These are phyloP conservation scores for Ophidiomyces ophidiicola DNA, from an alignment of 2,329 filamentous ascomycete species.

Conservation along the genomic window DNA sequence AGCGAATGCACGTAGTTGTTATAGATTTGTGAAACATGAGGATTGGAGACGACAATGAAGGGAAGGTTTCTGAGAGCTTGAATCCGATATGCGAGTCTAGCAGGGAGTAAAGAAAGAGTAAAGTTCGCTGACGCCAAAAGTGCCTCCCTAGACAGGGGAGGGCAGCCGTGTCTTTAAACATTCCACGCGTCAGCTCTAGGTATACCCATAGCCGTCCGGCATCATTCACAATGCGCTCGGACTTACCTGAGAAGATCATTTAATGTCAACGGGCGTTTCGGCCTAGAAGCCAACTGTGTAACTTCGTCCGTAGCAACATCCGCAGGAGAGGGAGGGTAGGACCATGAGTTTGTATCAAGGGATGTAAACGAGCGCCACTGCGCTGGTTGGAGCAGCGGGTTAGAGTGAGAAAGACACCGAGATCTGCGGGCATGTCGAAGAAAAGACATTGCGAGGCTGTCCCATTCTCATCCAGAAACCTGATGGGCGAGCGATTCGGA, in stretches of 20 bases:
- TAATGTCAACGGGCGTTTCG: conserved; percentile 69
- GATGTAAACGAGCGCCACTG: conserved; percentile 9
- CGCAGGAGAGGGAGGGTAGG: conserved; percentile 36
- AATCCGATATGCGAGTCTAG: conserved; percentile 85
- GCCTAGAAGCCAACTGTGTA: conserved; percentile 60
- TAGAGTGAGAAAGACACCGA: neutral
- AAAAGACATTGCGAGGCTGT: conserved; percentile 14
- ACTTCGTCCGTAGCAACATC: conserved; percentile 62
- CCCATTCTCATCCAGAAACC: conserved; percentile 10
- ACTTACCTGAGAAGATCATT: conserved; percentile 75
- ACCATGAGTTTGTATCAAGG: conserved; percentile 22
- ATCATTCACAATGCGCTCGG: neutral
- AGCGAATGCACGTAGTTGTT: conserved; percentile 91
- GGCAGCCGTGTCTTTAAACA: conserved; percentile 54
- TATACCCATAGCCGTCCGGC: too few relatives aligned
- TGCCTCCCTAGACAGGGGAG: conserved; percentile 66
- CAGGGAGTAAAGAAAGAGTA: conserved; percentile 80
- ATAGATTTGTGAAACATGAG: conserved; percentile 87
- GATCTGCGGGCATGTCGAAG: conserved; percentile 10
- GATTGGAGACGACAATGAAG: conserved; percentile 97
- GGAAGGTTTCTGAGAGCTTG: conserved; percentile 86
- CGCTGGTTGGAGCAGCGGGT: neutral
- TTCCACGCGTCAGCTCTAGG: conserved; percentile 13
- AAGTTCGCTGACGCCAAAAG: conserved; percentile 90
- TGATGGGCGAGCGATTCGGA: neutral